These are phyloP conservation scores for Neurospora tetraspora DNA, from an alignment of 495 filamentous ascomycete species.

Conservation along the genomic window DNA sequence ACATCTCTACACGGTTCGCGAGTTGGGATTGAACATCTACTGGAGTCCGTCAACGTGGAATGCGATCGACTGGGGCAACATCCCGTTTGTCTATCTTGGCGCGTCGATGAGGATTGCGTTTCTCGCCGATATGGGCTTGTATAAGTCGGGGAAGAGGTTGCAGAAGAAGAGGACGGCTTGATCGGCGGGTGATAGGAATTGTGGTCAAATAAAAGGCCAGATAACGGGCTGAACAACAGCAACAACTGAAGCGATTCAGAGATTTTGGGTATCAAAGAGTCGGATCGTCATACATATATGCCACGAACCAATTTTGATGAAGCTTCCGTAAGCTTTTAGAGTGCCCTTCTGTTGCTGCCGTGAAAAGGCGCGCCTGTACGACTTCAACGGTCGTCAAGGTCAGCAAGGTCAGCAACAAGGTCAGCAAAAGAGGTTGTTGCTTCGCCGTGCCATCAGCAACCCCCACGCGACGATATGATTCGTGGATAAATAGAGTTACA, in stretches of 20 bases:
- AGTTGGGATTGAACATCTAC: conserved; percentile 43
- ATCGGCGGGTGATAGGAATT: not conserved
- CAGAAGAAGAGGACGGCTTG: conserved; percentile 12
- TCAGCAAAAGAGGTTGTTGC: not conserved
- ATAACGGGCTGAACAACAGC: no score
- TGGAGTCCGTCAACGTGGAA: conserved; percentile 51
- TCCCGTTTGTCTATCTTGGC: conserved; percentile 51
- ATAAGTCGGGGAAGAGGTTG: conserved; percentile 6
- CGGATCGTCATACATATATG: not conserved
- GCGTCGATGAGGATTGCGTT: conserved; percentile 46
- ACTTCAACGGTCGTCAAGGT: not conserved
- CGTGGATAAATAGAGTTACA: conserved; percentile 16
- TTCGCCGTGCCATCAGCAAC: not conserved
- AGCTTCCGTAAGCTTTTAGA: not conserved
- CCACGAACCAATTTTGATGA: not conserved
- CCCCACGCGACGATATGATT: conserved; percentile 6
- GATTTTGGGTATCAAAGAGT: not conserved
- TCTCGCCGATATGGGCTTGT: conserved; percentile 41
- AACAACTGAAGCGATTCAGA: not conserved
- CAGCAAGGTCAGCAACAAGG: not conserved
- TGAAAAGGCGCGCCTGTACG: not conserved
- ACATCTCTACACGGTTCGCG: conserved; percentile 49
- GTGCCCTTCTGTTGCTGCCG: not conserved
- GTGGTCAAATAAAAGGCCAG: not conserved
- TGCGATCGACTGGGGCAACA: conserved; percentile 54